Base-by-base conservation (phyloP, 176 grass and related monocot species). In the Miscanthus lutarioriparius region DNA sequence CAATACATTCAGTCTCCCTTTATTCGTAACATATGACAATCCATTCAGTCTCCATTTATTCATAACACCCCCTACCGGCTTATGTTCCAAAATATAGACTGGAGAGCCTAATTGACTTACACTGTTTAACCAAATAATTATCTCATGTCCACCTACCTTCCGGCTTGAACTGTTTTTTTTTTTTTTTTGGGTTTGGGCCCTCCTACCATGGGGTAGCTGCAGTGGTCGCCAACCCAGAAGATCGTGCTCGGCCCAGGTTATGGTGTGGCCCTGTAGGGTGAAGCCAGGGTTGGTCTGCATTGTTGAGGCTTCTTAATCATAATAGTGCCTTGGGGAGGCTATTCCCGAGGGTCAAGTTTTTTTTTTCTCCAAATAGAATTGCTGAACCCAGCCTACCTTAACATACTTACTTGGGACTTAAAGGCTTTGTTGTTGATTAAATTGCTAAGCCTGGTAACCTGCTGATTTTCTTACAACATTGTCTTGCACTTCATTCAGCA, bases 401-500 rank as follows among this genome's bases (percentile, higher is more conserved):
- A 56, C 20, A 41, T 7, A 3, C 19, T n/a, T 38, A 5, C 5
- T 16, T 15, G 7, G 23, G 6, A 45, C 40, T 72, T 25, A 13
- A n/a, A n/a, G n/a, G n/a, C 37, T 75, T 76, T 45, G 45, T 45
- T 45, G 70, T 72, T 27, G 13, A 72, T 72, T 28, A 41, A 73
- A 28, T 72, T 72, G 12, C 13, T 28, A 14, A 27, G 4, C n/a
- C 15, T 25, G 27, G 15, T 40, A 69, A 70, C 12, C 38, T 76
- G 5, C 7, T 8, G 6, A 47, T 27, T 61, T 41, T 71, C 64
- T 77, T 35, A 43, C 35, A 35, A 10, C 14, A 64, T 59, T 45
- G 20, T 30, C 61, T 88, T 87, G 70, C 16, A 28, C 67, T 86
- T 87, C 88, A 5, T 87, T 6, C 76, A 97, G 95, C 95, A 98